Conservation (phyloP, 2,329 filamentous ascomycete genomes). For the Didymella segeticola region DNA sequence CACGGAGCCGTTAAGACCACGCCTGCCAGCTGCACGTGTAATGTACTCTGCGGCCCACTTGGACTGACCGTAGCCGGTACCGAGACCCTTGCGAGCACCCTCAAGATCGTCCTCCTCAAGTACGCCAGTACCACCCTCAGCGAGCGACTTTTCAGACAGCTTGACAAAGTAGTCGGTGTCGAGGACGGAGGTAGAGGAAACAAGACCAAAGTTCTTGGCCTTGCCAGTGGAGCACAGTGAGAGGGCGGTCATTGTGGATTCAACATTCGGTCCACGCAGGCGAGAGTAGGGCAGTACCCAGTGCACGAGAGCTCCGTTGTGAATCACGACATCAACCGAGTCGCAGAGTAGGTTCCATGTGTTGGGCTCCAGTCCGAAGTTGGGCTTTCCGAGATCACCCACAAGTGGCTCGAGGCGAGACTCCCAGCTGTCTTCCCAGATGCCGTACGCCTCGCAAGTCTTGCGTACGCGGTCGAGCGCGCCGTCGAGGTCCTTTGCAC, state of each 20-base stretch:
- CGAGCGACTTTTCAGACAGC: slow-evolving; percentile 69
- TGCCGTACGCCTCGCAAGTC: slow-evolving; percentile 76
- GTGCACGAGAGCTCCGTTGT: slow-evolving; percentile 77
- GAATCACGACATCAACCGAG: slow-evolving; percentile 71
- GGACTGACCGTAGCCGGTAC: slow-evolving; percentile 87
- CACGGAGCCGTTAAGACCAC: slow-evolving; percentile 77
- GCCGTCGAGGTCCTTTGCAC: slow-evolving; percentile 67
- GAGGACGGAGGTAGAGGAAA: slow-evolving; percentile 81
- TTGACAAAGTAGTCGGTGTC: slow-evolving; percentile 83
- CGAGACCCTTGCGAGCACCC: slow-evolving; percentile 77
- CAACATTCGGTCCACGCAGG: slow-evolving; percentile 76
- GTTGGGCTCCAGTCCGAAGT: slow-evolving; percentile 72
- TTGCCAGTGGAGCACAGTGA: slow-evolving; percentile 77
- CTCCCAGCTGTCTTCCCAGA: slow-evolving; percentile 77
- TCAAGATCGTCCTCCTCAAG: slow-evolving; percentile 78
- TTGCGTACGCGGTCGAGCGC: slow-evolving; percentile 70
- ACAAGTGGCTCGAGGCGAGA: slow-evolving; percentile 70
- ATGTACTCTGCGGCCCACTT: slow-evolving; percentile 84
- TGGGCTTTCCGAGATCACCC: slow-evolving; percentile 75
- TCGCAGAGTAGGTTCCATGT: slow-evolving; percentile 71
- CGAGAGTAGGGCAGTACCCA: slow-evolving; percentile 82
- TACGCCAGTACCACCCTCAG: slow-evolving; percentile 69
- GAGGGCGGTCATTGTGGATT: slow-evolving; percentile 79
- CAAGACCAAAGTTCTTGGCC: slow-evolving; percentile 80
- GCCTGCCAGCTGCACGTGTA: slow-evolving; percentile 76